Evolutionary conservation across 176 grass and related monocot species (phyloP), one percentile per base, ranked within the genome.

Genomic region (Otatea glauca): DNA sequence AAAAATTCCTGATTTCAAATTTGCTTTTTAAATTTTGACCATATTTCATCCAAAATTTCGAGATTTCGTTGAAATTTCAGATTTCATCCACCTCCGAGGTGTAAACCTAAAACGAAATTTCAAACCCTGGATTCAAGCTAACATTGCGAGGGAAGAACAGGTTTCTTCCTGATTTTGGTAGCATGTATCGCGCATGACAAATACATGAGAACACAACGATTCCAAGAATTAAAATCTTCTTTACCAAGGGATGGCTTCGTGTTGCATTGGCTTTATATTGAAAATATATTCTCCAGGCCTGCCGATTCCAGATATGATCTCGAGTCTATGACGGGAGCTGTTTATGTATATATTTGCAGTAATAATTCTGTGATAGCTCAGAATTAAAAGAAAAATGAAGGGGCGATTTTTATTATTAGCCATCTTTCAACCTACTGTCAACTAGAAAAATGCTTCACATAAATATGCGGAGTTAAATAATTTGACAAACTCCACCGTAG

Each of bases 261-360:
- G 21, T 17, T 47, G 62, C 27, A 39, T 38, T 24, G 5, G 0
- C 56, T 49, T 9, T 48, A 11, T 73, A 35, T 12, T 42, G 7
- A 65, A 35, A 9, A 24, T 4, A 9, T 41, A 44, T 32, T 55
- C 61, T 27, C 34, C 71, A 20, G 45, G 15, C 20, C 4, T 27
- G 23, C 3, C 3, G 23, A 20, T 27, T 55, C 54, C 60, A 67
- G 32, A 61, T 58, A 20, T 21, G 27, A 6, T 9, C 39, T 58
- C 16, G 63, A 77, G 47, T 27, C 9, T 54, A 32, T 21, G 37
- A 64, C 41, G 72, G 23, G 49, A 56, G 38, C 51, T 45, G 35
- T 35, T 69, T 50, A 37, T 53, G 55, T 50, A 59, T 70, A 68
- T 85, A 85, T 85, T 89, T 89, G 74, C 82, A 89, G 23, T 14